Base-by-base conservation (phyloP, 805 yeast genomes). In the Saturnispora silvae region DNA sequence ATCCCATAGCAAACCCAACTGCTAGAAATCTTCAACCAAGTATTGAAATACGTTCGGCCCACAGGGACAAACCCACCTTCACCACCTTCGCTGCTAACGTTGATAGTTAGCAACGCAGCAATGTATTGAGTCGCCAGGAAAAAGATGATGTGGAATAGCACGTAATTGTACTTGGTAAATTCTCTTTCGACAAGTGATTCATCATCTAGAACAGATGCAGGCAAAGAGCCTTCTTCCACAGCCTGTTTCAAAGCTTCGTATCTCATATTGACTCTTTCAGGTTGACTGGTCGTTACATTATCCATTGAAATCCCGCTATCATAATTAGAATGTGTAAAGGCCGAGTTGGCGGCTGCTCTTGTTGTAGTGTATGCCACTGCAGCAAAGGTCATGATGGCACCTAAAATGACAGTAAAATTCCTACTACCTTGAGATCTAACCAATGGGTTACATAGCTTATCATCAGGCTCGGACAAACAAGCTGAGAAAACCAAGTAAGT, bases 361-460 rank as follows among this genome's bases (percentile, higher is more conserved):
- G 96, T 86, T 0, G 98, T 92, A 2, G 98, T 92, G 56, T 92
- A 94, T 0, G 96, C 96, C 45, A 92, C 82, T 0, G 99, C 96
- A 36, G 84, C 67, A 52, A 92, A 85, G 0, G 99, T 92, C 64
- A 94, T 86, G 14, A 86, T 61, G 0, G 97, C 96, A 14, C 97
- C 97, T 37, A 92, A 53, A 1, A 92, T 72, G 38, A 87, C 77
- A 42, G 94, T 81, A 16, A 85, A 75, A 3, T 94, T 85, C 50
- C 97, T 72, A 1, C 98, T 86, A 4, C 96, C 95, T 37, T 74
- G 68, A 5, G 94, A 82, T 47, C 97, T 72, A 14, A 89, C 76
- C 43, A 92, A 65, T 10, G 99, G 98, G 55, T 92, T 92, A 59
- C 99, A 92, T 49, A 67, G 64, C 53, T 70, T 76, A 61, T 89